Percentiles rank a stretch among this genome's conserved stretches.
Conservation (phyloP, 164 flowering plant genomes). For the Magnolia changhungtana region DNA sequence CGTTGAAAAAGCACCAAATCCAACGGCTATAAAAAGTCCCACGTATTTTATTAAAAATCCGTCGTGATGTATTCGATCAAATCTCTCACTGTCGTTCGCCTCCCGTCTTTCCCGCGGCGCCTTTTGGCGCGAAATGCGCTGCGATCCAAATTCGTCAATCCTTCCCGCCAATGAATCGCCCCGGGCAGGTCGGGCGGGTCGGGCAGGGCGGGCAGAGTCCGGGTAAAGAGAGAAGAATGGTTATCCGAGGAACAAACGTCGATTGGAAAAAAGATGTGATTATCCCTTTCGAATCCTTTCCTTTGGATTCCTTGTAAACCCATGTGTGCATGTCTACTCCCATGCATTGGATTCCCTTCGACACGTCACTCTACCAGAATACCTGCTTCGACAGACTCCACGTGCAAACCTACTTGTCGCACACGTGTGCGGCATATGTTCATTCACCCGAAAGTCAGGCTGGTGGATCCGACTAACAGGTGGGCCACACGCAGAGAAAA, state of each 20-base stretch:
- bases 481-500: too few species aligned
- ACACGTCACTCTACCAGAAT: not conserved
- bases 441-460: too few species aligned
- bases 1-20: too few species aligned
- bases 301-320: constrained; percentile 24
- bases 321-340: constrained; percentile 21
- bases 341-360: constrained; percentile 18
- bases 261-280: constrained; percentile 5
- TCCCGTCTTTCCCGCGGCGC: not conserved
- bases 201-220: constrained; percentile 6
- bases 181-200: constrained; percentile 19
- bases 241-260: constrained; percentile 3
- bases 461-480: too few species aligned
- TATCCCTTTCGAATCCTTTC: constrained; percentile 10
- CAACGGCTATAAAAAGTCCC: too few species aligned
- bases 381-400: not conserved
- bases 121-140: constrained; percentile 1
- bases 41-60: too few species aligned
- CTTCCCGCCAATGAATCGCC: constrained; percentile 14
- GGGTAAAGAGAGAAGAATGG: not conserved
- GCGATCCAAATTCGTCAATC: not conserved
- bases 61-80: not conserved
- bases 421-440: too few species aligned
- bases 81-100: not conserved
- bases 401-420: too few species aligned